phyloP scores from a whole-genome alignment of 2,329 filamentous ascomycete species.

The Fusarium tricinctum region DNA sequence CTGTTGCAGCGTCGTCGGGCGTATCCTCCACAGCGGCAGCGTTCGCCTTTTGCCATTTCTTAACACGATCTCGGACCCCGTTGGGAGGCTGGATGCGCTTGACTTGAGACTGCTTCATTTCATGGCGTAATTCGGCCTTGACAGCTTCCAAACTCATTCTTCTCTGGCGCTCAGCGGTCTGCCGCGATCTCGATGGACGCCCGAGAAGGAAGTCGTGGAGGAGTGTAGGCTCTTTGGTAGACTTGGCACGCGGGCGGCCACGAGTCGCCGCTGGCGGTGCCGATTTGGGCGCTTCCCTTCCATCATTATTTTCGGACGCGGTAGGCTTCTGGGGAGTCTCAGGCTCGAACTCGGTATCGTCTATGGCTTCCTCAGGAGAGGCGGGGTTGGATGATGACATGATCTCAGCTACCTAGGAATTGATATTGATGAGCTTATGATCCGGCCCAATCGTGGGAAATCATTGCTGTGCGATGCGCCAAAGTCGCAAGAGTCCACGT shows the following conservation, averaged over 20 bases:
- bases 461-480: constrained; percentile 7
- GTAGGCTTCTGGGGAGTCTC: constrained; percentile 41
- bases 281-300: constrained; percentile 57
- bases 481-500: background rate
- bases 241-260: constrained; percentile 53
- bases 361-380: constrained; percentile 46
- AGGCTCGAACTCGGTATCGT: constrained; percentile 44
- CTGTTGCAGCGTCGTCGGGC: constrained; percentile 66
- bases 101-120: constrained; percentile 71
- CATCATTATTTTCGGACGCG: constrained; percentile 34
- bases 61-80: constrained; percentile 83
- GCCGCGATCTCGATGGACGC: constrained; percentile 68
- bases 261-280: constrained; percentile 58
- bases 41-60: constrained; percentile 86
- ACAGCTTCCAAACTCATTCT: constrained; percentile 72
- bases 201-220: constrained; percentile 71
- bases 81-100: constrained; percentile 72
- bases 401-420: constrained; percentile 43
- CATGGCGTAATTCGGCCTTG: constrained; percentile 65
- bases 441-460: constrained; percentile 4
- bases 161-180: constrained; percentile 65
- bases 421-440: constrained; percentile 36
- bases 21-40: constrained; percentile 72
- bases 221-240: constrained; percentile 62
- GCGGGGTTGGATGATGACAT: constrained; percentile 50